These are phyloP conservation scores for Fusarium sp. DNA, from an alignment of 2,329 filamentous ascomycete genomes.

Conservation along the genomic window DNA sequence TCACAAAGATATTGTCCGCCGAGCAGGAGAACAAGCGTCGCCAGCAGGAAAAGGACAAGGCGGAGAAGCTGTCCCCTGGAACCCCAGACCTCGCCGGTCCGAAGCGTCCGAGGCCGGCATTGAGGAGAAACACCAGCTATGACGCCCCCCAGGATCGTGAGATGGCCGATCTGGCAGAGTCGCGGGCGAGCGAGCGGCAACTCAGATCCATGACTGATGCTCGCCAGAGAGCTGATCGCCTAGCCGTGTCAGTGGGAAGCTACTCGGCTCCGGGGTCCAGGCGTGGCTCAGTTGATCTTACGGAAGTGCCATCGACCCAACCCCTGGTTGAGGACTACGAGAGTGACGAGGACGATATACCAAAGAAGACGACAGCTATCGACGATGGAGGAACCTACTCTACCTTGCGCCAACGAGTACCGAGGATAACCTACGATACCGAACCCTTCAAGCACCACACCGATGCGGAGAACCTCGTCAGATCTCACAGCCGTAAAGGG, in stretches of 20 bases:
- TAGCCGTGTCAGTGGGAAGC: constrained; percentile 55
- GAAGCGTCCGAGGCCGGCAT: constrained; percentile 51
- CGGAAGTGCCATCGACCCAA: constrained; percentile 47
- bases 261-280: constrained; percentile 53
- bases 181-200: constrained; percentile 51
- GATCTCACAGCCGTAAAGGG: constrained; percentile 48
- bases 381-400: constrained; percentile 34
- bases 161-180: constrained; percentile 55
- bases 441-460: constrained; percentile 42
- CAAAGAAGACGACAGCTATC: constrained; percentile 21
- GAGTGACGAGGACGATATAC: constrained; percentile 39
- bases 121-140: constrained; percentile 59
- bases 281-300: constrained; percentile 50
- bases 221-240: constrained; percentile 52
- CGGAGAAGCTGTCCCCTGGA: constrained; percentile 3
- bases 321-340: constrained; percentile 48
- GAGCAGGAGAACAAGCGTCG: constrained; percentile 43
- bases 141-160: constrained; percentile 55
- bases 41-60: constrained; percentile 24
- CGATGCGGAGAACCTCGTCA: constrained; percentile 51
- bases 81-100: constrained; percentile 33
- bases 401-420: constrained; percentile 38
- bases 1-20: constrained; percentile 53
- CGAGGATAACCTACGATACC: constrained; percentile 25
- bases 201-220: constrained; percentile 56